Evolutionary conservation across 208 protist species (phyloP).

Genomic region (Kentomonas sorsogonicus): DNA sequence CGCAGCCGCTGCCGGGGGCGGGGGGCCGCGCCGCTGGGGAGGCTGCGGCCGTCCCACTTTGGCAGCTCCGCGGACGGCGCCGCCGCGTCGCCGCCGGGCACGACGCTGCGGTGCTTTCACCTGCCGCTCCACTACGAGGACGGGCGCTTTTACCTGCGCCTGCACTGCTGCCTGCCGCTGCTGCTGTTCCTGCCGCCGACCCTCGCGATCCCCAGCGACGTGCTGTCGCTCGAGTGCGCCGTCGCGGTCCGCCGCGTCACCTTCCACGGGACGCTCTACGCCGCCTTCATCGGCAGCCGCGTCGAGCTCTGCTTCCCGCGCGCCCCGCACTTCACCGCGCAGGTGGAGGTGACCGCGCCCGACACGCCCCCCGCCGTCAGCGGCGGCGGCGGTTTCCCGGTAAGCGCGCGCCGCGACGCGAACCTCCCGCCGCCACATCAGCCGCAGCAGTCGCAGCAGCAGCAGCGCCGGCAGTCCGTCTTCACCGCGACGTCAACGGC

Average conservation of each 20-base stretch:
- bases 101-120: conserved; percentile 50
- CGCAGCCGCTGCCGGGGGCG: not conserved
- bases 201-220: conserved; percentile 52
- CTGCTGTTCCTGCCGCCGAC: conserved; percentile 32
- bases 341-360: conserved; percentile 23
- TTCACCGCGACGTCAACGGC: conserved; percentile 1
- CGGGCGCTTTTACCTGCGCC: conserved; percentile 42
- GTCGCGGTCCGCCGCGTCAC: conserved; percentile 40
- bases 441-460: not conserved
- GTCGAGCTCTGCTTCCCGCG: conserved; percentile 69
- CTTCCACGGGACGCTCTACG: conserved; percentile 54
- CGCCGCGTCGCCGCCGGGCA: not conserved
- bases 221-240: conserved; percentile 54
- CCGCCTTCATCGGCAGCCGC: conserved; percentile 34
- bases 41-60: no score
- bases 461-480: not conserved
- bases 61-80: no score
- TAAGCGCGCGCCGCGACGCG: not conserved
- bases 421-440: not conserved
- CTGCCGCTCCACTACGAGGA: conserved; percentile 73
- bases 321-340: conserved; percentile 57
- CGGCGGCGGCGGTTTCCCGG: not conserved
- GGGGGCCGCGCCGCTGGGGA: no score
- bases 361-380: not conserved
- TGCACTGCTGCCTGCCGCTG: conserved; percentile 57